Evolutionary conservation across 176 grass and related monocot genomes (phyloP), one percentile per base, ranked within the genome.

Genomic region (Stipa capillata): DNA sequence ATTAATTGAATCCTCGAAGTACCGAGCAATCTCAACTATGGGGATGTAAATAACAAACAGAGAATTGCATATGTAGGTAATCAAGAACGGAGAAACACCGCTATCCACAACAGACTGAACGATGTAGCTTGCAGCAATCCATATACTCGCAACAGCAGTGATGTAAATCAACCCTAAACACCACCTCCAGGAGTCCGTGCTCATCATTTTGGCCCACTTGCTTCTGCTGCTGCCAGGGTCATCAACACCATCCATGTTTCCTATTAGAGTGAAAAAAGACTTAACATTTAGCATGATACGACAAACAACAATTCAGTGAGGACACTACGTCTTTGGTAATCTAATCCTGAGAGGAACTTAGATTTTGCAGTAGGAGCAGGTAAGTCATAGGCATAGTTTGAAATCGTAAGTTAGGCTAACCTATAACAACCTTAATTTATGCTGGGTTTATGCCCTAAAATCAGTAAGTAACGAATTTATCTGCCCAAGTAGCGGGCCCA

Each of bases 81-180:
- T 93, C 62, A 99, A 71, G 85, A 99, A 99, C 0, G 96, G 96
- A 68, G 96, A 99, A 78, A 99, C 96, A 24, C 96, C 96, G 1
- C 49, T 80, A 66, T 99, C 96, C 40, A 99, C 96, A 9, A 99
- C 96, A 56, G 96, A 99, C 77, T 99, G 96, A 44, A 99, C 96
- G 14, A 99, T 95, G 87, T 95, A 99, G 85, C 96, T 99, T 10
- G 96, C 96, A 32, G 92, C 90, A 51, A 99, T 99, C 96, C 96
- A 99, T 81, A 99, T 95, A 32, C 49, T 40, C 2, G 96, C 96
- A 36, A 99, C 90, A 75, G 90, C 85, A 47, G 95, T 62, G 17
- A 99, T 91, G 86, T 99, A 99, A 60, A 95, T 83, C 84, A 99
- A 63, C 14, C 96, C 96, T 6, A 99, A 76, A 52, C 74, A 88